Evolutionary conservation across 768 basidiomycete genomes (phyloP), one percentile per base, ranked within the genome.

Genomic region (Hygrophorus russula): DNA sequence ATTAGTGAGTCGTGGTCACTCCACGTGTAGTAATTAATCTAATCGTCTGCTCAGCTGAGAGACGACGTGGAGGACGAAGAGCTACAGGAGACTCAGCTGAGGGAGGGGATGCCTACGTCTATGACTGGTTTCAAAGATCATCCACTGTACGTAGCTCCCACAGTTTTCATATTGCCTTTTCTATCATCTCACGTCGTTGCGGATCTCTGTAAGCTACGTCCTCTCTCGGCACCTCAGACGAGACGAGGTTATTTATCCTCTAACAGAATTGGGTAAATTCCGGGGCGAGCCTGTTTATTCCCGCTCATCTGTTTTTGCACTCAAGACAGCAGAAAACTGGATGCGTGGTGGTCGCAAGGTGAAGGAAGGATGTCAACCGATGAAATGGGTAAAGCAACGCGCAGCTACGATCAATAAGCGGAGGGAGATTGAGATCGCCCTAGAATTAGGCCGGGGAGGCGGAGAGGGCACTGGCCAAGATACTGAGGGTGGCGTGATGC

Each of bases 261-360:
- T 74, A 8, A 68, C 72, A n/a, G 83, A 90, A 55, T 66, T 94
- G 41, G 94, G 93, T 36, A 82, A 84, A 52, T 97, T 98, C 67
- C 79, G 84, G 44, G 94, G 92, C 42, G 90, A 96, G 59, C 66
- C 89, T 9, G 94, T 99, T 17, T 98, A 88, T 60, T 74, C 88
- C 31, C 80, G 94, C 34, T 75, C 80, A 2, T 74, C 81, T 33
- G 86, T 99, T 11, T 67, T 93, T n/a, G 62, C 76, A 4, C 75
- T 97, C 38, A 94, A 93, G 64, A 84, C 88, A 8, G 76, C 85
- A 24, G 96, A 97, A 61, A 93, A 84, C 53, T 99, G 92, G 91
- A 82, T 94, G 80, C 77, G 93, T 6, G 75, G 59, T 30, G 96
- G 96, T 1, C 73, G 90, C 36, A 64, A 64, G 44, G 68, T 97